A percentile compares a stretch with the other conserved stretches of the same genome.
Conservation (phyloP, 1,284 basidiomycete species). For the Sanghuangporus baumii region DNA sequence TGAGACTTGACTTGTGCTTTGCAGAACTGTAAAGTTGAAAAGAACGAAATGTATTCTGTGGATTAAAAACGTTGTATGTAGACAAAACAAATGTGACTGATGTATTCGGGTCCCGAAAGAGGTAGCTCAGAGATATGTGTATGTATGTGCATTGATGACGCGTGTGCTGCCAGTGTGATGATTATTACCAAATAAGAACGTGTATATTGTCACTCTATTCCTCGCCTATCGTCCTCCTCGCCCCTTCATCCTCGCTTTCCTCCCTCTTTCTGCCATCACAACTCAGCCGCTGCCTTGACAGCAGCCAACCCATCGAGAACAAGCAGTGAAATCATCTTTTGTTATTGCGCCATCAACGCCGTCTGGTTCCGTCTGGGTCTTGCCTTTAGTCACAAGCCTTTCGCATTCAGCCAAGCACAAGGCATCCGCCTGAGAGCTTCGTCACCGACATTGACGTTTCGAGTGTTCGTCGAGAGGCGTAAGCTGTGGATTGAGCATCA, state of each 20-base stretch:
- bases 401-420: background rate
- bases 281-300: background rate
- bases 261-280: background rate
- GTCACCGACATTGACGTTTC: background rate
- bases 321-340: background rate
- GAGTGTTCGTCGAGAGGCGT: background rate
- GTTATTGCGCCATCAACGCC: background rate
- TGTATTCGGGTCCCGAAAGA: background rate
- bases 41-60: background rate
- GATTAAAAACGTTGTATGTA: background rate
- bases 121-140: background rate
- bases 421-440: background rate
- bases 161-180: background rate
- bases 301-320: background rate
- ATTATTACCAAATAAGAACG: slow-evolving; percentile 6
- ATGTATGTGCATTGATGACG: background rate
- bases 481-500: background rate
- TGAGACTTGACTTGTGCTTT: background rate
- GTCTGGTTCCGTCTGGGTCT: background rate
- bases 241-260: background rate
- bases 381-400: background rate
- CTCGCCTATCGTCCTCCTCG: background rate
- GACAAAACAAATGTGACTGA: background rate
- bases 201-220: background rate
- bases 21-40: slow-evolving; percentile 11